These are phyloP conservation scores for Pseudohalonectria lignicola DNA, from an alignment of 2,329 filamentous ascomycete genomes.

Conservation along the genomic window DNA sequence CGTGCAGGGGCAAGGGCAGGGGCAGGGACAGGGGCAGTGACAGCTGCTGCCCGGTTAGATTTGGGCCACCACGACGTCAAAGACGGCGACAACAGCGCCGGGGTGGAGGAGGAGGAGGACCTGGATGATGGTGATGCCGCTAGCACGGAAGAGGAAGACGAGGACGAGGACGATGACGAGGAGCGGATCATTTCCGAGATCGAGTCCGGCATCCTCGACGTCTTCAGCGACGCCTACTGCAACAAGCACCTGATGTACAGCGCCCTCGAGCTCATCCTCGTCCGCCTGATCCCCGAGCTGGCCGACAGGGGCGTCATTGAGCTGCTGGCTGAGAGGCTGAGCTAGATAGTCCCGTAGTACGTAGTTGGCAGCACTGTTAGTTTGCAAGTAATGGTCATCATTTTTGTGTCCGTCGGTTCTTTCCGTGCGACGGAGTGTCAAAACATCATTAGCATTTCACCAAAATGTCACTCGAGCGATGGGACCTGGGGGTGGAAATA, in stretches of 20 bases:
- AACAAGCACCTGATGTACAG: conserved; percentile 88
- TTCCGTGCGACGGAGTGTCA: neutral
- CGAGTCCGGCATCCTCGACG: conserved; percentile 53
- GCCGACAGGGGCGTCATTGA: conserved; percentile 59
- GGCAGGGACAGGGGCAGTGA: neutral
- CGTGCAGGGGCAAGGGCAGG: too few relatives aligned
- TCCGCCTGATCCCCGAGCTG: conserved; percentile 76
- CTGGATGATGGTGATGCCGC: too few relatives aligned
- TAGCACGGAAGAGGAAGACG: too few relatives aligned
- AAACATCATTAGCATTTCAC: too few relatives aligned
- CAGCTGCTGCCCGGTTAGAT: too few relatives aligned
- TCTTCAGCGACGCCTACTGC: conserved; percentile 74
- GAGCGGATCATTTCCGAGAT: conserved; percentile 45
- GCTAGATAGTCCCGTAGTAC: conserved; percentile 7
- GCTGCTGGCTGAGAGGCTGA: conserved; percentile 61
- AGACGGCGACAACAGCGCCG: too few relatives aligned
- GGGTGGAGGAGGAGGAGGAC: too few relatives aligned
- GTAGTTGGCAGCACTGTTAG: neutral
- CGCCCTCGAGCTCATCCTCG: conserved; percentile 70
- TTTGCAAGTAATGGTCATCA: neutral
- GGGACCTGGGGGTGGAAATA: too few relatives aligned
- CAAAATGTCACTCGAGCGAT: too few relatives aligned
- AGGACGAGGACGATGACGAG: conserved; percentile 20
- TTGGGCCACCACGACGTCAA: too few relatives aligned
- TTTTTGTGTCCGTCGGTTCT: neutral